Evolutionary conservation across 2,329 filamentous ascomycete genomes (phyloP), one percentile per base, ranked within the genome.

Genomic region (Claviceps africana): DNA sequence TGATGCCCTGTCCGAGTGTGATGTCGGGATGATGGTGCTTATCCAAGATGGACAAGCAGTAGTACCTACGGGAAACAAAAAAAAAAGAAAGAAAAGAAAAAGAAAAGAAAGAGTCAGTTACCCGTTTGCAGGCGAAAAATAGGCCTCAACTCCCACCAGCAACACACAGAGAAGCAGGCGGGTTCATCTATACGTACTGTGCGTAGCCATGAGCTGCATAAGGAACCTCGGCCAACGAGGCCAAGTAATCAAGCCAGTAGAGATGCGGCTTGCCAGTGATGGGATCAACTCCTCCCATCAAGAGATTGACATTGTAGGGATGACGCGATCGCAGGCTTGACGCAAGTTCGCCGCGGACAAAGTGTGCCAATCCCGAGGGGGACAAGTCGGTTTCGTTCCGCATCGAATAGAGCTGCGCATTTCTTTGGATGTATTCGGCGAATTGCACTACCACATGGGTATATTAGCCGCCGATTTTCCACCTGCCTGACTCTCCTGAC

Each of bases 21-120:
- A 98, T 97, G 65, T 96, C 85, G 47, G 93, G 91, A 65, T 96
- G 87, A 69, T 98, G 93, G 69, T 98, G 93, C 76, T 98, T 98
- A 74, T 98, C 93, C 50, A 98, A 82, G 61, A 95, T 94, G 7
- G 88, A 94, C 56, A 98, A 78, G 70, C 93, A 98, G 78, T 98
- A 98, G 78, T 97, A 97, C 72, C 83, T 88, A 37, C 4, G 45
- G 51, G n/a, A n/a, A n/a, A n/a, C n/a, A n/a, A n/a, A n/a, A n/a
- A n/a, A n/a, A n/a, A n/a, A n/a, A n/a, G n/a, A n/a, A n/a, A n/a
- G n/a, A n/a, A n/a, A n/a, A n/a, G n/a, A n/a, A n/a, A n/a, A n/a
- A n/a, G n/a, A n/a, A 25, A 4, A 46, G 11, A 19, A 56, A 35
- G 8, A n/a, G 15, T 48, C 17, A 51, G 31, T 28, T 19, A 37